Percentiles rank a stretch among this genome's conserved stretches.
Evolutionary conservation across 2,329 filamentous ascomycete genomes (phyloP).

Genomic region (Alternaria arbusti): DNA sequence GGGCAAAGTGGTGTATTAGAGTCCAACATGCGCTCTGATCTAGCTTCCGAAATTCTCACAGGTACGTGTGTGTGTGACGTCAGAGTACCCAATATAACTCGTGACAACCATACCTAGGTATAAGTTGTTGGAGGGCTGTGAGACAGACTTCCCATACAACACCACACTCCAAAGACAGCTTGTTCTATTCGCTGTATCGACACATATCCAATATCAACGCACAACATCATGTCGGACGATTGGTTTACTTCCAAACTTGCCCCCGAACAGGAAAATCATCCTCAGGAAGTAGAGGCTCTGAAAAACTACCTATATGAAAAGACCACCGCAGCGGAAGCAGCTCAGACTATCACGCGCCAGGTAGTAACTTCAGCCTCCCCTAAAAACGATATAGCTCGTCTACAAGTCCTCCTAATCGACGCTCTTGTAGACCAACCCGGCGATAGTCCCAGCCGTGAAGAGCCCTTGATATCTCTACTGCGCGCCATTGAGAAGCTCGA

Average conservation of each 20-base stretch:
- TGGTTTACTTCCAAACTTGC: slow-evolving; percentile 14
- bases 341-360: slow-evolving; percentile 11
- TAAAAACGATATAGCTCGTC: neutral
- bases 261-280: slow-evolving; percentile 13
- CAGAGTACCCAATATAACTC: too few species aligned
- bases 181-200: too few species aligned
- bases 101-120: too few species aligned
- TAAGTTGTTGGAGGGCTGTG: too few species aligned
- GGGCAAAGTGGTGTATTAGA: too few species aligned
- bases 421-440: slow-evolving; percentile 10
- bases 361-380: neutral
- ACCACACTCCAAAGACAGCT: too few species aligned
- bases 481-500: slow-evolving; percentile 6
- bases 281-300: slow-evolving; percentile 12
- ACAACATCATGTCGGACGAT: slow-evolving; percentile 1
- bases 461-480: slow-evolving; percentile 4
- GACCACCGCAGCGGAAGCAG: slow-evolving; percentile 7
- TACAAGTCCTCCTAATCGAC: slow-evolving; percentile 6
- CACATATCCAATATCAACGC: too few species aligned
- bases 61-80: too few species aligned
- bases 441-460: too few species aligned
- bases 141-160: too few species aligned
- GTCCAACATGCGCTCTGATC: too few species aligned
- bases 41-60: too few species aligned
- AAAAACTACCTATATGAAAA: slow-evolving; percentile 10